Base-by-base conservation (phyloP, 805 yeast species). In the Suhomyces sp. region DNA sequence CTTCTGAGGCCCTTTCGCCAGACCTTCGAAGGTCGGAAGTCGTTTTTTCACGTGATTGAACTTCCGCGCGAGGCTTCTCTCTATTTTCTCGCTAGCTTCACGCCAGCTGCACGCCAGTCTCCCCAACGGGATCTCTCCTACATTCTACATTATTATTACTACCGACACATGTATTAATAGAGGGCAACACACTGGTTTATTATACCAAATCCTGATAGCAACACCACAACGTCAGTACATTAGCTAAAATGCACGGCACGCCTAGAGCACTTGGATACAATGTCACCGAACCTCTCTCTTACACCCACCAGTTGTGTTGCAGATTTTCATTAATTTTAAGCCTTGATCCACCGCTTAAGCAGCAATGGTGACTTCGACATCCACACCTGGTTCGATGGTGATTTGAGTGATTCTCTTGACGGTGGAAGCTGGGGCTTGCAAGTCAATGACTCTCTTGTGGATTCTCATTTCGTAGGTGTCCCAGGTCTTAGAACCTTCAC, bases 401-500 rank as follows among this genome's bases (percentile, higher is more conserved):
- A 91, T 88, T 77, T 92, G 92, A 70, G 98, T 92, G 82, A 93
- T 90, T 81, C 87, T 88, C 88, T 88, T 91, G 79, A 93, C 96
- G 66, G 85, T 78, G 63, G 83, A 81, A 73, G 96, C 90, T 79
- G 97, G 97, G 65, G 98, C 97, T 81, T 89, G 93, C 79, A 94
- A 86, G 83, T 92, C 97, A 74, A 94, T 90, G 80, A 90, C 88
- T 83, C 99, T 92, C 96, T 94, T 94, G 97, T 94, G 99, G 86
- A 94, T 91, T 88, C 97, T 93, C 96, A 94, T 88, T 86, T 94
- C 99, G 81, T 86, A 94, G 71, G 96, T 83, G 78, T 94, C 99
- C 97, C 97, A 94, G 72, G 99, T 94, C 93, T 94, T 94, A 70
- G 99, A 94, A 94, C 99, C 99, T 85, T 94, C 97, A 94, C 99